Evolutionary conservation across 371 early-diverging fungal species (phyloP).

Genomic region (Syncephalis plumigaleata): DNA sequence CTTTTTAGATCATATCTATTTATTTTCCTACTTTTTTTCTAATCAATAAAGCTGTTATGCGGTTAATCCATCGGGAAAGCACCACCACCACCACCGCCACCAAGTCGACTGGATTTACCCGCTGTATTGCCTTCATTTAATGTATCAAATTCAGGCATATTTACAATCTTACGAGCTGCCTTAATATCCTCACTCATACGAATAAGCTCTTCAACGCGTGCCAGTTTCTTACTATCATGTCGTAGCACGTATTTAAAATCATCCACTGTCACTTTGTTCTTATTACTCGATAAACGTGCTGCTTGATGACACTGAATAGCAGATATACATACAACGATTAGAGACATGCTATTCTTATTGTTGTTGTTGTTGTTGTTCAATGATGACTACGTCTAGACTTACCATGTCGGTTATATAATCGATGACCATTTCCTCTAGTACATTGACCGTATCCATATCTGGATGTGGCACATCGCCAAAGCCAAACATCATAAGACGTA

Average conservation of each 20-base stretch:
- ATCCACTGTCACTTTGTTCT: conserved; percentile 71
- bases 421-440: conserved; percentile 85
- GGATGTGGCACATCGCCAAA: conserved; percentile 93
- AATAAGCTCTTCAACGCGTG: conserved; percentile 88
- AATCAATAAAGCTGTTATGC: no score
- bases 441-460: conserved; percentile 77
- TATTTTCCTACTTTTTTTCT: no score
- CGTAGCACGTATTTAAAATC: conserved; percentile 87
- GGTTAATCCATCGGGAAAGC: no score
- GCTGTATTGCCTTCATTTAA: conserved; percentile 21
- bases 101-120: no score
- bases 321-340: background rate
- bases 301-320: conserved; percentile 51
- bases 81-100: no score
- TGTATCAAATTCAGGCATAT: conserved; percentile 41
- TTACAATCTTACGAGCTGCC: conserved; percentile 24
- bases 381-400: conserved; percentile 2
- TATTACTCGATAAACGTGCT: conserved; percentile 33
- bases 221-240: conserved; percentile 90
- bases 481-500: conserved; percentile 88
- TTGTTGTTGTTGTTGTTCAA: no score
- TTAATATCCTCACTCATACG: conserved; percentile 90
- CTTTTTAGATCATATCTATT: no score
- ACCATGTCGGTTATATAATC: conserved; percentile 85
- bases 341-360: no score